phyloP scores from a whole-genome alignment of 169 alveolate genomes.

The Babesia gibsoni region DNA sequence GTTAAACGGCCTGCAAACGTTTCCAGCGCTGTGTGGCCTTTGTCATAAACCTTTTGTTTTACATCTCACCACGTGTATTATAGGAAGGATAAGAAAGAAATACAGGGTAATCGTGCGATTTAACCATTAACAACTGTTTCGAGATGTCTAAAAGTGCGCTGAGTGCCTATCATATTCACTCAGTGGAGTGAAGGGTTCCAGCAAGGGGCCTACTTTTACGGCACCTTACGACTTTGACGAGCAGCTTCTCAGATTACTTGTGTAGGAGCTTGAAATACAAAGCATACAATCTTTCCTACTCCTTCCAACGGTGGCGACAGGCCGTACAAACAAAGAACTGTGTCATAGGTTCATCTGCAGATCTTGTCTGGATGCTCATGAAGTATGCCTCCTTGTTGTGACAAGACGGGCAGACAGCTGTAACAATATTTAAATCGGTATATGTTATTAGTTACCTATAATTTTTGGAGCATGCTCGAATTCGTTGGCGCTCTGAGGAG shows the following conservation, averaged over 20 bases:
- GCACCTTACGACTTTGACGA: background rate
- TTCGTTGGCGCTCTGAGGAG: slow-evolving; percentile 42
- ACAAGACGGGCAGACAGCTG: slow-evolving; percentile 78
- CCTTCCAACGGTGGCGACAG: slow-evolving; percentile 77
- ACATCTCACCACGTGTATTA: too few species aligned
- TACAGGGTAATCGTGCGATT: background rate
- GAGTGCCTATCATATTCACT: background rate
- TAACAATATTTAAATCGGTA: background rate
- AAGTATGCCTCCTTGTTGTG: slow-evolving; percentile 78
- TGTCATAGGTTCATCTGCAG: slow-evolving; percentile 82
- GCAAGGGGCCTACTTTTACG: background rate
- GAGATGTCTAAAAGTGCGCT: background rate
- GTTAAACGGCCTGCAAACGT: too few species aligned
- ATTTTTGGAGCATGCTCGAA: slow-evolving; percentile 64
- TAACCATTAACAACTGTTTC: background rate
- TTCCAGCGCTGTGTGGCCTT: too few species aligned
- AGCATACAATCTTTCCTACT: slow-evolving; percentile 30
- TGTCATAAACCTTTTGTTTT: too few species aligned
- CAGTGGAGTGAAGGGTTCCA: background rate
- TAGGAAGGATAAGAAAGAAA: too few species aligned
- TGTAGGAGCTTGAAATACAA: too few species aligned
- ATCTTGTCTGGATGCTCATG: slow-evolving; percentile 74
- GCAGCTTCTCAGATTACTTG: background rate
- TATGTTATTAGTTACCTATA: slow-evolving; percentile 20
- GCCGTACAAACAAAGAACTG: slow-evolving; percentile 73